Conservation (phyloP, 1,284 basidiomycete genomes). For the Termitomyces sp. region DNA sequence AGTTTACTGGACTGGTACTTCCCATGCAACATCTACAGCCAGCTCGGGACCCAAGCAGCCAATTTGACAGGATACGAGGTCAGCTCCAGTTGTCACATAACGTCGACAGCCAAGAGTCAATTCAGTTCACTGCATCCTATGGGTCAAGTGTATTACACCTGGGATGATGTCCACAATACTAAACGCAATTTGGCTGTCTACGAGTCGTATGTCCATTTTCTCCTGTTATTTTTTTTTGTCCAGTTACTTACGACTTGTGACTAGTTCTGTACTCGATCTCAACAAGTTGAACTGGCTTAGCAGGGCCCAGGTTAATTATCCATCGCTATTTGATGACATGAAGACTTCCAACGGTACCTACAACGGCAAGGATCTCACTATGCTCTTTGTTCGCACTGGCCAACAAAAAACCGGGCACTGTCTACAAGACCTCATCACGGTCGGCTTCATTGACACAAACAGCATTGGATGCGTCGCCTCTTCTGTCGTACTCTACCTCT, state of each 20-base stretch:
- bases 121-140: slow-evolving; percentile 49
- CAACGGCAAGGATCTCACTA: slow-evolving; percentile 82
- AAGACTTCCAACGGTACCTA: slow-evolving; percentile 67
- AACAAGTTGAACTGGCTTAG: slow-evolving; percentile 82
- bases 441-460: slow-evolving; percentile 93
- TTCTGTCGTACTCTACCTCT: slow-evolving; percentile 89
- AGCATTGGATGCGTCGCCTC: slow-evolving; percentile 96
- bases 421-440: slow-evolving; percentile 78
- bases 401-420: slow-evolving; percentile 72
- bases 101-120: slow-evolving; percentile 45
- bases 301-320: slow-evolving; percentile 73
- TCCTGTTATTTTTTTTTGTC: neutral
- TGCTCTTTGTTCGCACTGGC: slow-evolving; percentile 68
- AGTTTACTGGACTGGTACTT: slow-evolving; percentile 83
- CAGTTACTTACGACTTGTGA: slow-evolving; percentile 4
- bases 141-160: slow-evolving; percentile 91
- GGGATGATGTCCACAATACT: slow-evolving; percentile 75
- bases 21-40: slow-evolving; percentile 87
- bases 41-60: slow-evolving; percentile 57
- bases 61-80: slow-evolving; percentile 70
- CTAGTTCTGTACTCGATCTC: slow-evolving; percentile 85
- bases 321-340: slow-evolving; percentile 77
- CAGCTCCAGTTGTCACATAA: slow-evolving; percentile 69
- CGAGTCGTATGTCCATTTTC: slow-evolving; percentile 63
- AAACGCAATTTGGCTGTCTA: slow-evolving; percentile 85